Percentiles rank a stretch among this genome's conserved stretches.
Evolutionary conservation across 2,329 filamentous ascomycete species (phyloP).

Genomic region (Sarocladium strictum): DNA sequence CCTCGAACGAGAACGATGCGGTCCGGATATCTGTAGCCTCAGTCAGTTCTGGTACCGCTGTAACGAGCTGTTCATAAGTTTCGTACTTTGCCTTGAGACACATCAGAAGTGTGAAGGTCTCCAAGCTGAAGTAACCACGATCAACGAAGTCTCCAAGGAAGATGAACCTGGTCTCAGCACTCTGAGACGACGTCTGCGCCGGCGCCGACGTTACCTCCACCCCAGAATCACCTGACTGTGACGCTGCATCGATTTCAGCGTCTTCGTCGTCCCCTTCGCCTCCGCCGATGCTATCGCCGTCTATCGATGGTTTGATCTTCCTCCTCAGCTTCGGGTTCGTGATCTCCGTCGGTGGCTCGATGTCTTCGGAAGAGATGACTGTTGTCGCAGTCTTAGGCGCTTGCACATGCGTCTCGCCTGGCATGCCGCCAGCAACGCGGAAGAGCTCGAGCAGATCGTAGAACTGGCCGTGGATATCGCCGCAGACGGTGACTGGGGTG

Average conservation of each 20-base stretch:
- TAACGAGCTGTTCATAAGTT: neutral
- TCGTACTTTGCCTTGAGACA: conserved; percentile 73
- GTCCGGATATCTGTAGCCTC: conserved; percentile 69
- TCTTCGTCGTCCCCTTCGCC: conserved; percentile 42
- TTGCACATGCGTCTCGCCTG: conserved; percentile 69
- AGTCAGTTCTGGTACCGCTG: conserved; percentile 16
- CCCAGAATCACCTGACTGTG: conserved; percentile 27
- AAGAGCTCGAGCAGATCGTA: conserved; percentile 97
- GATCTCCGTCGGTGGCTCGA: conserved; percentile 86
- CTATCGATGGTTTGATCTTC: conserved; percentile 58
- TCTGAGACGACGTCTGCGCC: conserved; percentile 30
- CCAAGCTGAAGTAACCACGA: conserved; percentile 92
- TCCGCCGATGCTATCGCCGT: conserved; percentile 41
- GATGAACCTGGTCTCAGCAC: conserved; percentile 51
- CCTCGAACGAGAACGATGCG: conserved; percentile 94
- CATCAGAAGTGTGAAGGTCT: conserved; percentile 95
- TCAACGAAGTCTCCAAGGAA: conserved; percentile 90
- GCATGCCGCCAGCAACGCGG: conserved; percentile 93
- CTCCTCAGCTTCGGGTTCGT: conserved; percentile 81
- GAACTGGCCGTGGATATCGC: conserved; percentile 98
- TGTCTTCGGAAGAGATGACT: conserved; percentile 82
- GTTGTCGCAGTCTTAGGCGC: conserved; percentile 62
- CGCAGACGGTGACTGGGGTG: conserved; percentile 93
- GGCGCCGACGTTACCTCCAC: conserved; percentile 20
- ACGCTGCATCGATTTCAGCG: conserved; percentile 34